Base-by-base conservation (phyloP, 108 stramenopile species). In the Pseudonitzschia multistriata region DNA sequence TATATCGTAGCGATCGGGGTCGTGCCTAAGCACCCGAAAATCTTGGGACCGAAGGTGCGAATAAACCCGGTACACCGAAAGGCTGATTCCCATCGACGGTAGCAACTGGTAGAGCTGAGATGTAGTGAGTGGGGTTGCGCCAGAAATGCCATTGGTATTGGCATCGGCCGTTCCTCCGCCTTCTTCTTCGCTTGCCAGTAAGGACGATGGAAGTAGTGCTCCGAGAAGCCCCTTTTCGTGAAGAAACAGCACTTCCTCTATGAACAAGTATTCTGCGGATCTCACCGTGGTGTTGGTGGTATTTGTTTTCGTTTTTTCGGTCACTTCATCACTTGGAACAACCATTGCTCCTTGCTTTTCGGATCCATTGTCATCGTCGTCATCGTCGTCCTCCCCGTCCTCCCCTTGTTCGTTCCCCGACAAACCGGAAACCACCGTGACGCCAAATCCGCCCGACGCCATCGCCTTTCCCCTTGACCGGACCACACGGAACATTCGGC, bases 191-290 rank as follows among this genome's bases (percentile, higher is more conserved):
- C 47, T 48, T 19, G 47, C 19, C 30, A 33, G 25, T 24, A 35
- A 31, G 55, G n/a, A n/a, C 37, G 49, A 15, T 60, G 24, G 64
- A 79, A 74, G 50, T 1, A 47, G 28, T 3, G 40, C 63, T 45
- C 74, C 62, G 57, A 91, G 63, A 25, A 91, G 70, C 42, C 93
- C 93, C 50, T 83, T 68, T 67, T 88, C 80, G 40, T 81, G 78
- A 42, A 94, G 67, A 68, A 90, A 91, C 11, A 90, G 39, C 17
- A 84, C 90, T 84, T 94, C 93, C 71, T 94, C 93, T 17, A 88
- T 74, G 70, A 87, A 88, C 31, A 94, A 71, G 50, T 85, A 78
- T 22, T 85, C 79, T 21, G 76, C 27, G 67, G 50, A 54, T 31
- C n/a, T 30, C 49, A 15, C 28, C 33, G 35, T n/a, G 19, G 25